Base-by-base conservation (phyloP, 2,329 filamentous ascomycete species). In the Colletotrichum kahawae region DNA sequence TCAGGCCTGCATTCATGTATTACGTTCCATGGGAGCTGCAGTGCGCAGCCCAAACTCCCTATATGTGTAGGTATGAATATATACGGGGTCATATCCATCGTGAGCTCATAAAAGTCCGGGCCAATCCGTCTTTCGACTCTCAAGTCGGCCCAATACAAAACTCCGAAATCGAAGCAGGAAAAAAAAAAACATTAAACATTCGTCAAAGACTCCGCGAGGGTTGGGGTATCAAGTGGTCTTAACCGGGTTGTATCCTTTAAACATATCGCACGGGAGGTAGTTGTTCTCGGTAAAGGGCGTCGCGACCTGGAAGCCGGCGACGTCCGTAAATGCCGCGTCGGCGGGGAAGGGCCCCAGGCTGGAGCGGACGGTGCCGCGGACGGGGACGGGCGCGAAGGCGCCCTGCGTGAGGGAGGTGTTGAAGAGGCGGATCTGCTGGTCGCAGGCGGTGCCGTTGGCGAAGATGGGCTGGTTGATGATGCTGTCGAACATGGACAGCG, bases 381-480 rank as follows among this genome's bases (percentile, higher is more conserved):
- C 81, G 3, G 79, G 76, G 4, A 81, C 78, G 4, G 82, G 82
- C 36, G 76, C 78, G 43, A 79, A 79, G 4, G 68, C 71, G 18
- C 77, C 79, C 0, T 80, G 80, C 0, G 86, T 84, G 4, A 88
- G 79, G 1, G 83, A 82, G 1, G 88, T 88, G 76, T 89, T 85
- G 80, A 86, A 89, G 13, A 88, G 73, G 14, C 85, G 81, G 14
- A 84, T 81, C 80, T 87, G 85, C 38, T 86, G 83, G 66, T 88
- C 86, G 79, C 87, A 89, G 0, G 79, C 77, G 57, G 81, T 79
- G 12, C 82, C 82, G 65, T 86, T 81, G 12, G 82, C 84, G 74
- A 88, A 89, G 6, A 82, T 83, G 2, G 89, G 88, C 79, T 91
- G 90, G 78, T 91, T 91, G 4, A 89, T 90, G 60, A 89, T 82